Percentiles rank a stretch among this genome's conserved stretches.
Evolutionary conservation across 441 rosid genomes (phyloP).

Genomic region (Gossypium laxum): DNA sequence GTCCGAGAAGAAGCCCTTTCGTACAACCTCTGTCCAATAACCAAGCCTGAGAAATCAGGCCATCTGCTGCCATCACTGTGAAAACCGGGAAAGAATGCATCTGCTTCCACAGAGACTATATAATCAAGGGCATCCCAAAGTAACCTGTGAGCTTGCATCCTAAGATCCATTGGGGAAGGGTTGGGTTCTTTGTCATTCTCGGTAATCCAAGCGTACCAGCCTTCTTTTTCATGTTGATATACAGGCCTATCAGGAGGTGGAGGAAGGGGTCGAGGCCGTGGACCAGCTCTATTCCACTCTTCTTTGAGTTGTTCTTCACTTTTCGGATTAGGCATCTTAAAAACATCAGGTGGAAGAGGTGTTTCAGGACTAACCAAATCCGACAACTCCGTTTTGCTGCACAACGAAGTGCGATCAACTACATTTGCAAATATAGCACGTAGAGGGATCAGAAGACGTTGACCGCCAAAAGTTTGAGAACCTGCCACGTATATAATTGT

Average conservation of each 20-base stretch:
- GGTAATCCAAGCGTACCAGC: constrained; percentile 96
- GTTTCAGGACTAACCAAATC: constrained; percentile 76
- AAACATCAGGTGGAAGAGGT: constrained; percentile 45
- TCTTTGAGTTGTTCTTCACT: constrained; percentile 62
- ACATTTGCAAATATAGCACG: constrained; percentile 79
- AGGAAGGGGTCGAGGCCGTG: constrained; percentile 96
- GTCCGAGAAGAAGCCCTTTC: constrained; percentile 71
- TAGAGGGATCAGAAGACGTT: constrained; percentile 73
- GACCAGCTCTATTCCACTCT: constrained; percentile 90
- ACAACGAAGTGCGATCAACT: constrained; percentile 68
- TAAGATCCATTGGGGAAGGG: constrained; percentile 60
- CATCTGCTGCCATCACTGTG: constrained; percentile 73
- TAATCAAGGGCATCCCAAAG: constrained; percentile 96
- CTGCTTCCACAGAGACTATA: constrained; percentile 77
- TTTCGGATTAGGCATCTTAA: constrained; percentile 42
- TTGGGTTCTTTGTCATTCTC: constrained; percentile 70
- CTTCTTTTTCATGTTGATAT: constrained; percentile 90
- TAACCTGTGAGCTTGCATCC: constrained; percentile 79
- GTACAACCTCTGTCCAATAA: constrained; percentile 88
- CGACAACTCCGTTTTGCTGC: constrained; percentile 60
- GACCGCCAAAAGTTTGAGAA: constrained; percentile 91
- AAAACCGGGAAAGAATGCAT: constrained; percentile 86
- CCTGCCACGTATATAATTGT: constrained; percentile 85
- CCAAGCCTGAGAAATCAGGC: constrained; percentile 94
- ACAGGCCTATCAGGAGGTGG: constrained; percentile 94